Evolutionary conservation across 177 flowering plant species (phyloP).

Genomic region (Vitis hybrid): DNA sequence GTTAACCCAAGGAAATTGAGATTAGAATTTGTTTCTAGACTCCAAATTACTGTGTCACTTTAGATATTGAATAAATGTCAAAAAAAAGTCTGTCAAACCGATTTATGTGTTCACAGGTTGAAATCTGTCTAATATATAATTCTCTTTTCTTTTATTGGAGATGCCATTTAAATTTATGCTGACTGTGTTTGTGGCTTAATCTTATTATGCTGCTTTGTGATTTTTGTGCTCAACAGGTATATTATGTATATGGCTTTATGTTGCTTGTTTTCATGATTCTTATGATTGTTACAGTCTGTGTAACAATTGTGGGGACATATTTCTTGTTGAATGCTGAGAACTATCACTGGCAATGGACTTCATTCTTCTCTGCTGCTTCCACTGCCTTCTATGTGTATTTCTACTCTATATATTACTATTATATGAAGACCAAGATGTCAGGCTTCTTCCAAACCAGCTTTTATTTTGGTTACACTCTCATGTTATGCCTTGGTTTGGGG

Average conservation of each 20-base stretch:
- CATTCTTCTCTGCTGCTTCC: constrained; percentile 98
- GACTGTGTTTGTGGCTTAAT: too few relatives aligned
- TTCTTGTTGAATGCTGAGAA: constrained; percentile 98
- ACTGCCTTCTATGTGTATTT: constrained; percentile 93
- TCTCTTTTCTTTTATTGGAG: neutral
- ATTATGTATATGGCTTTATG: constrained; percentile 98
- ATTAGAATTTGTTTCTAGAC: too few relatives aligned
- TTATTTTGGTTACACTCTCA: constrained; percentile 89
- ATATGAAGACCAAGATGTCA: constrained; percentile 96
- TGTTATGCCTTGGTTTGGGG: constrained; percentile 91
- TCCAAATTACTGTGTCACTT: too few relatives aligned
- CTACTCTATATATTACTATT: constrained; percentile 90
- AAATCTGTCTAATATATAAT: too few relatives aligned
- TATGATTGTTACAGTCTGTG: constrained; percentile 89
- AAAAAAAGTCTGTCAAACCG: too few relatives aligned
- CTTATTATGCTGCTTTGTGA: too few relatives aligned
- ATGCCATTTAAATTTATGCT: too few relatives aligned
- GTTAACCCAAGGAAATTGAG: too few relatives aligned
- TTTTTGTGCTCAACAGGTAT: constrained; percentile 57
- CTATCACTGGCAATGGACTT: constrained; percentile 99
- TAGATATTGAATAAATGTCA: too few relatives aligned
- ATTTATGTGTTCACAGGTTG: too few relatives aligned
- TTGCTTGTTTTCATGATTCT: constrained; percentile 92
- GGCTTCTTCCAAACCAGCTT: constrained; percentile 99
- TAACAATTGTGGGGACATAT: constrained; percentile 96